Evolutionary conservation across 768 basidiomycete species (phyloP), one percentile per base, ranked within the genome.

Genomic region (Gymnopilus dilepis): DNA sequence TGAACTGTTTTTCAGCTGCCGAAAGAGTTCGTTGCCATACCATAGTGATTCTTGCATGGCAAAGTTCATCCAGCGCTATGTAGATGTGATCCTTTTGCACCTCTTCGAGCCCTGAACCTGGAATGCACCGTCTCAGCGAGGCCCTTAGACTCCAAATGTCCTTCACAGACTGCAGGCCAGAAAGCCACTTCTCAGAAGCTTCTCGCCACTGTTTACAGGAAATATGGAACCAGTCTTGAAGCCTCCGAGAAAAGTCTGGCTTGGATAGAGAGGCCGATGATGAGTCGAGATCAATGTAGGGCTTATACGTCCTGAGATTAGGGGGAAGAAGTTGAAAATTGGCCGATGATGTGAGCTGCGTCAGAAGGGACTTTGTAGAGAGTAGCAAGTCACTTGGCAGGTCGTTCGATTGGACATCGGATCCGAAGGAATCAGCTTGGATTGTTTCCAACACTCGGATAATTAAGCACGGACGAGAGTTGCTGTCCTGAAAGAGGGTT

Each of bases 271-370:
- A 78, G 17, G 86, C 80, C 3, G 86, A 84, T 0, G 85, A 72
- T 0, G 91, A 86, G 8, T 80, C 77, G 6, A 88, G 75, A 67
- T 95, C 90, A 62, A 97, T 84, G 72, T 92, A 96, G 8, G 95
- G 95, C 67, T 88, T 92, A 74, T 95, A 97, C 4, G 84, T 82
- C 65, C 83, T 84, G 61, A 98, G 83, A 60, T 79, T 83, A 1
- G 79, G 69, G 0, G 95, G 94, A 0, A 98, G 82, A 56, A 93
- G 82, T 15, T 88, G 83, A 62, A 95, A 86, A 64, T 95, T 91
- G 24, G 90, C 86, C 0, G 94, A 90, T 0, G 95, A 95, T 0
- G 94, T 94, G 22, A 97, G 82, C 8, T 82, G 81, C 24, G 82
- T 77, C 19, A 98, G 80, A 26, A 97, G 76, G 0, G 80, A 73